Evolutionary conservation across 2,329 filamentous ascomycete species (phyloP), one percentile per base, ranked within the genome.

Genomic region (Sarocladiaceae sp.): DNA sequence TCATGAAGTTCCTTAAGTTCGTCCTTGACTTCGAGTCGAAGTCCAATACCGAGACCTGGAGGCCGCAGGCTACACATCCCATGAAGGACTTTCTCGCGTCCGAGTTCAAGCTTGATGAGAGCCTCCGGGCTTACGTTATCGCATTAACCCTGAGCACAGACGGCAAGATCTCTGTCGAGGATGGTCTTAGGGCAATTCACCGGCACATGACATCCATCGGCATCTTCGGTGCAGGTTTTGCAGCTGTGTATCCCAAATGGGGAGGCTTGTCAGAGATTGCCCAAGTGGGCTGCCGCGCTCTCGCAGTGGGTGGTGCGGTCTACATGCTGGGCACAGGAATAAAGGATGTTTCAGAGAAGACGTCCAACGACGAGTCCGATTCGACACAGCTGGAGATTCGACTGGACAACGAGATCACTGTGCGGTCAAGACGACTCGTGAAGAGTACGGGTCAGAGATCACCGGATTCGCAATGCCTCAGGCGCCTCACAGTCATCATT

Each of bases 1-100:
- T 97, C 56, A 95, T 96, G 84, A 95, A 94, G 63, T 94, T 96
- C 56, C 74, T 97, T 56, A 90, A 91, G 61, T 91, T 93, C 59
- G 84, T 95, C 44, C 71, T 82, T 48, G 78, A 88, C 54, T 83
- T 83, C 55, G 78, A 85, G 52, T 76, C 65, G n/a, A 68, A 72
- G 44, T 59, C 60, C 43, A 77, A 78, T 56, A 61, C 55, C 41
- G 74, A 74, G 43, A 54, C 70, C 3, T 88, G 83, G 83, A 64
- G 79, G 48, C 55, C 67, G 2, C 69, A 78, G 43, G 76, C 80
- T 21, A 61, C 71, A 11, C 63, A 65, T 43, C 67, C 74, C 0
- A 74, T 91, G 39, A 61, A 70, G 2, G 61, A 67, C 3, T 88
- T 86, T 54, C 70, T 85, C 33, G 67, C 67, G 12, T 67, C 68